phyloP scores from a whole-genome alignment of 441 rosid genomes.

The Pelargonium cotyledonis region DNA sequence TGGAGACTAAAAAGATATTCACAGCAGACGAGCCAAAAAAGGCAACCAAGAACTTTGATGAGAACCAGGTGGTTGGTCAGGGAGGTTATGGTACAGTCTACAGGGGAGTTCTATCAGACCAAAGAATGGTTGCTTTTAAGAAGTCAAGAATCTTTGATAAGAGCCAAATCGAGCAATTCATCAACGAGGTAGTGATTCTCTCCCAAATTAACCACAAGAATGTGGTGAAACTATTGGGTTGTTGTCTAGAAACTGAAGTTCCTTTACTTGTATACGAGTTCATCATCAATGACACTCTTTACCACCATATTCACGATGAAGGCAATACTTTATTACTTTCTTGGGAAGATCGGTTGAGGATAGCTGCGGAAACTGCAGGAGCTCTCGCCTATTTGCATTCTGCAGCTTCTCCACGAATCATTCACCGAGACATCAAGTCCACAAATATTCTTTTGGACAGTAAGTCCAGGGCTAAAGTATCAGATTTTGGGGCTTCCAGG shows the following conservation, averaged over 20 bases:
- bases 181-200: not conserved
- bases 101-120: not conserved
- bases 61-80: conserved; percentile 14
- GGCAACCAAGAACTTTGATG: conserved; percentile 23
- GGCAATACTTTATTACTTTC: not conserved
- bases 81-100: conserved; percentile 23
- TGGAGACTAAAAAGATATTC: conserved; percentile 19
- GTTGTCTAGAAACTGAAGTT: conserved; percentile 23
- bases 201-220: conserved; percentile 27
- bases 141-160: not conserved
- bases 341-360: conserved; percentile 21
- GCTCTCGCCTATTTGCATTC: conserved; percentile 18
- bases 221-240: conserved; percentile 24
- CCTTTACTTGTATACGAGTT: conserved; percentile 26
- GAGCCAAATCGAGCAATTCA: not conserved
- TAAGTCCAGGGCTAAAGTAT: conserved; percentile 6
- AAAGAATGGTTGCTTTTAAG: not conserved
- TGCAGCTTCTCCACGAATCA: conserved; percentile 13
- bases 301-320: conserved; percentile 18
- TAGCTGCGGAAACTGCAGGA: conserved; percentile 15
- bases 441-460: conserved; percentile 12
- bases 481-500: conserved; percentile 34
- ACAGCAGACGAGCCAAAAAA: conserved; percentile 17
- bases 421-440: conserved; percentile 16
- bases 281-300: conserved; percentile 26